A percentile compares a stretch with the other conserved stretches of the same genome.
Conservation (phyloP, 495 filamentous ascomycete genomes). For the Lasiosphaeria miniovina region DNA sequence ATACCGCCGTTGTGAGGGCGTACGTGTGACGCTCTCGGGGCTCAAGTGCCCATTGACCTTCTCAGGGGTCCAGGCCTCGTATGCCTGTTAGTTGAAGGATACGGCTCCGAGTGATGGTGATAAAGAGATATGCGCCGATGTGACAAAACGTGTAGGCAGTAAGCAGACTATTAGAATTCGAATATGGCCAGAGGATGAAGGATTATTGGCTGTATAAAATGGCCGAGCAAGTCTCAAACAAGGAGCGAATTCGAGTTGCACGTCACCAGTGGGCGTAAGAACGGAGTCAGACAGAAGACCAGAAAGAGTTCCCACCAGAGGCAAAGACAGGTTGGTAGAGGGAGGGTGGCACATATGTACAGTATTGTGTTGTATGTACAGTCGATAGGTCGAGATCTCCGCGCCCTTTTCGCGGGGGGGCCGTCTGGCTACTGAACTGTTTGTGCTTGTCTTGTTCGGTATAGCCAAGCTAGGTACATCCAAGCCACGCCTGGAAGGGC, state of each 20-base stretch:
- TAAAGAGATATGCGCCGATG: background rate
- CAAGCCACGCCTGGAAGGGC: slow-evolving; percentile 6
- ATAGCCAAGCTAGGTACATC: background rate
- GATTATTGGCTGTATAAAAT: slow-evolving; percentile 1
- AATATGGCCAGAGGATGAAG: slow-evolving; percentile 4
- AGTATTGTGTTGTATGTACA: background rate
- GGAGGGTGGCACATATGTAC: slow-evolving; percentile 23
- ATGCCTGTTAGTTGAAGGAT: background rate
- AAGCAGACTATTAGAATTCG: slow-evolving; percentile 4
- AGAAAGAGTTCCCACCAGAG: slow-evolving; percentile 1
- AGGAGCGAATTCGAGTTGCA: slow-evolving; percentile 24
- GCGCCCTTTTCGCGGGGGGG: slow-evolving; percentile 5
- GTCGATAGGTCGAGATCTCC: slow-evolving; percentile 17
- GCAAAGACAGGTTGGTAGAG: slow-evolving; percentile 4
- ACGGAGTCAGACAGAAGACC: background rate
- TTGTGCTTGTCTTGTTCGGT: background rate
- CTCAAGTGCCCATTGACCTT: no score
- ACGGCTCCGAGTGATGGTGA: background rate
- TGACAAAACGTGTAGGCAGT: background rate
- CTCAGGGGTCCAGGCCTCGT: no score
- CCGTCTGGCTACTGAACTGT: background rate
- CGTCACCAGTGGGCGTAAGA: slow-evolving; percentile 9
- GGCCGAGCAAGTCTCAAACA: slow-evolving; percentile 20
- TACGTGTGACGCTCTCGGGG: no score
- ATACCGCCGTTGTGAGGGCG: no score